Conservation (phyloP, 2,329 filamentous ascomycete species). For the Epicoccum sorghinum region DNA sequence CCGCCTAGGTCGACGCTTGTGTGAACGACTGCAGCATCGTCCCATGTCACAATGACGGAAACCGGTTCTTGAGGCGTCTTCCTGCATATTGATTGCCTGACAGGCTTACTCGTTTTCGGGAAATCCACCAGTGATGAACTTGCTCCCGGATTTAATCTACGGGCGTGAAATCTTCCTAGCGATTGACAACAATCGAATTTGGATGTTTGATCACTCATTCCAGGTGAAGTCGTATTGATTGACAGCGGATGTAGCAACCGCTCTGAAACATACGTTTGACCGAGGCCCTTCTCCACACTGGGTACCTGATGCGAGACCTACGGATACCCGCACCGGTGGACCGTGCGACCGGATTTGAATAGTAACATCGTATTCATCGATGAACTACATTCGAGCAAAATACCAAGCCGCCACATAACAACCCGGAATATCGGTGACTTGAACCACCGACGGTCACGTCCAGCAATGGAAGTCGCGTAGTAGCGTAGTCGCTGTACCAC, state of each 20-base stretch:
- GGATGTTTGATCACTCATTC: not conserved
- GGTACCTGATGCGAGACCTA: slow-evolving; percentile 13
- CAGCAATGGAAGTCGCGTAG: slow-evolving; percentile 1
- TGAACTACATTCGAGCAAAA: not conserved
- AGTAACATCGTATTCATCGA: slow-evolving; percentile 13
- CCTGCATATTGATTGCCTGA: slow-evolving; percentile 31
- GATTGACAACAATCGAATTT: too few species aligned
- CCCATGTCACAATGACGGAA: slow-evolving; percentile 21
- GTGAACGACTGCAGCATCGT: slow-evolving; percentile 13
- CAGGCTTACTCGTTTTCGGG: slow-evolving; percentile 37
- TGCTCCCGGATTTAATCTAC: not conserved
- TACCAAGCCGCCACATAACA: not conserved
- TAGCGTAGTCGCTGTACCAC: not conserved
- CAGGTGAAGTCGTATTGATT: not conserved
- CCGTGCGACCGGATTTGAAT: slow-evolving; percentile 27
- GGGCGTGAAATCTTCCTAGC: too few species aligned
- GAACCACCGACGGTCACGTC: slow-evolving; percentile 17
- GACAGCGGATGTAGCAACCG: not conserved
- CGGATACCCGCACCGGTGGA: slow-evolving; percentile 29
- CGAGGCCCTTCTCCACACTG: slow-evolving; percentile 1
- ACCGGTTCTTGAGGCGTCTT: slow-evolving; percentile 21
- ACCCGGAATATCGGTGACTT: slow-evolving; percentile 24
- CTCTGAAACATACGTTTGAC: not conserved
- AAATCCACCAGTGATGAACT: not conserved
- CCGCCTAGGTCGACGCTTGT: slow-evolving; percentile 3